These are phyloP conservation scores for Solanum bulbocastanum DNA, from an alignment of 257 asterid species.

Conservation along the genomic window DNA sequence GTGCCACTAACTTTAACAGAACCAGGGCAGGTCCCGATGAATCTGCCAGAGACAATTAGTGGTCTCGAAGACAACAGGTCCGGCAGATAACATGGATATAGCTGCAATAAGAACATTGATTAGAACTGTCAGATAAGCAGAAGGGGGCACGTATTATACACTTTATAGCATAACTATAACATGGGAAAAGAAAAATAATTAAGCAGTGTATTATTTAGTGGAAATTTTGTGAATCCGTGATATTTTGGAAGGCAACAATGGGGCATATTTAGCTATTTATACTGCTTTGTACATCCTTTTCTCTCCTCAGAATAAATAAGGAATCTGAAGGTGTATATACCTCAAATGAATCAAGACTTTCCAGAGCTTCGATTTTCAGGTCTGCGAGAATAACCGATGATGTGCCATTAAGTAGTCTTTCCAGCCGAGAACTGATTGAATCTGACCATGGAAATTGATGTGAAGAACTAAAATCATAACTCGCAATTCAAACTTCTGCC, in stretches of 20 bases:
- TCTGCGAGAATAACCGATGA: constrained; percentile 59
- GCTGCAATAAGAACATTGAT: constrained; percentile 30
- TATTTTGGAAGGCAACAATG: background rate
- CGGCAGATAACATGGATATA: constrained; percentile 50
- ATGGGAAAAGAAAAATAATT: background rate
- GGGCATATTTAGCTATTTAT: background rate
- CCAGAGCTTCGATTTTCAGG: constrained; percentile 42
- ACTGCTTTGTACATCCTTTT: background rate
- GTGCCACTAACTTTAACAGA: constrained; percentile 44
- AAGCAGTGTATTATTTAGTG: background rate
- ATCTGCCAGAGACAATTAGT: constrained; percentile 68
- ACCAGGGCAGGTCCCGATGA: constrained; percentile 51
- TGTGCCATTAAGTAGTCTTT: constrained; percentile 48
- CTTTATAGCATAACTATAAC: background rate
- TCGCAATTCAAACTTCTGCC: background rate
- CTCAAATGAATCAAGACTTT: constrained; percentile 69
- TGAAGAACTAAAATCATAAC: background rate
- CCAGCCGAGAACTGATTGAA: constrained; percentile 46
- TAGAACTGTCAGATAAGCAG: background rate
- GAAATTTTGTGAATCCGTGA: background rate
- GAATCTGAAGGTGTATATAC: constrained; percentile 18
- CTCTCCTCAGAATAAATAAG: background rate
- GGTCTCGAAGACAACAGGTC: constrained; percentile 63
- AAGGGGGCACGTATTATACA: background rate
- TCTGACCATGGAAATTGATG: constrained; percentile 30